A percentile compares a stretch with the other conserved stretches of the same genome.
phyloP scores from a whole-genome alignment of 768 basidiomycete genomes.

The Phlebiopsis gigantea region DNA sequence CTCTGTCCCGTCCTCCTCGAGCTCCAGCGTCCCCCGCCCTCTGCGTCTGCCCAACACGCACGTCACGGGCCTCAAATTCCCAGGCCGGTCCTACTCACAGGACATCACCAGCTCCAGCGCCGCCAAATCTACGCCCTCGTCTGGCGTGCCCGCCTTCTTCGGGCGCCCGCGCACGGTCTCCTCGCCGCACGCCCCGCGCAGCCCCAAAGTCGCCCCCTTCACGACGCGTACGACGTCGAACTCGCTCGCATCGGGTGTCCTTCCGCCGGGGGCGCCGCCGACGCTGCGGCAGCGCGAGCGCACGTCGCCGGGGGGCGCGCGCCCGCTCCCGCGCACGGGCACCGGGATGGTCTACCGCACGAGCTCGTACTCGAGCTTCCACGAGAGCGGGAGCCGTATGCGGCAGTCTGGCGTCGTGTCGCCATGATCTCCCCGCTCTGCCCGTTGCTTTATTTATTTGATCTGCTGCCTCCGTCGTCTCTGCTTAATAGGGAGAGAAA shows the following conservation, averaged over 20 bases:
- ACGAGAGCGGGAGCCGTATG: conserved; percentile 5
- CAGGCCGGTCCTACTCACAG: conserved; percentile 5
- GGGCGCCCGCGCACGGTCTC: conserved; percentile 11
- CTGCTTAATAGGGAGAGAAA: too few relatives aligned
- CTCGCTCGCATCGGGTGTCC: conserved; percentile 1
- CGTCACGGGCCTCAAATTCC: not conserved
- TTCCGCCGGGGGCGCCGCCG: conserved; percentile 10
- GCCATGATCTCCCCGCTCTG: not conserved
- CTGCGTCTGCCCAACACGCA: conserved; percentile 8
- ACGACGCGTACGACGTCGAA: conserved; percentile 2
- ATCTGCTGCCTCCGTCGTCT: not conserved
- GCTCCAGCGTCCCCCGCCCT: conserved; percentile 10
- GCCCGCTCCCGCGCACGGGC: conserved; percentile 10
- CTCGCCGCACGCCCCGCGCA: not conserved
- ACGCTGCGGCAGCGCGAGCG: conserved; percentile 7
- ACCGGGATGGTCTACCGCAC: conserved; percentile 14
- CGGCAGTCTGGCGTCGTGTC: not conserved
- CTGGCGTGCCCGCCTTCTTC: not conserved
- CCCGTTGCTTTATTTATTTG: not conserved
- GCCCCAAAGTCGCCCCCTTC: not conserved
- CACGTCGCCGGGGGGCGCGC: conserved; percentile 6
- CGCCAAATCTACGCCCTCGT: not conserved
- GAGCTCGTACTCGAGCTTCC: conserved; percentile 9
- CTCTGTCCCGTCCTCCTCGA: conserved; percentile 4
- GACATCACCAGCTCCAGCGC: not conserved